Base-by-base conservation (phyloP, 768 basidiomycete species). In the Hortiboletus flavorubellus region DNA sequence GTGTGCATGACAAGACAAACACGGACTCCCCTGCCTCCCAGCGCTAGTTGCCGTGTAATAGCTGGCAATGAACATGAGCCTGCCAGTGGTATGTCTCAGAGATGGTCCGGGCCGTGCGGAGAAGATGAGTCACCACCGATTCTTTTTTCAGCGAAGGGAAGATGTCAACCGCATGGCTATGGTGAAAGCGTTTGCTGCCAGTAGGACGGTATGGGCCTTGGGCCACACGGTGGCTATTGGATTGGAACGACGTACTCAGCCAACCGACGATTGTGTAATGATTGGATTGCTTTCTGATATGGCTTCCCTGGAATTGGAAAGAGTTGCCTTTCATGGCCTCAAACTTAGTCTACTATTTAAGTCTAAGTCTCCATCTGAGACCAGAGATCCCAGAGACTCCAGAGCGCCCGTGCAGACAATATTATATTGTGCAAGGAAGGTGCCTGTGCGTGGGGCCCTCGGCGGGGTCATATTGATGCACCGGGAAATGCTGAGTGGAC, bases 11-110 rank as follows among this genome's bases (percentile, higher is more conserved):
- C 30, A 65, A 59, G 58, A 60, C 34, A 49, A 46, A 40, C 45
- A 50, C 10, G 42, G 58, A 11, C 42, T 60, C 31, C 29, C 51
- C 43, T 59, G 58, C 37, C 2, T 49, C 60, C 3, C 47, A 51
- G 10, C 52, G 54, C 10, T 59, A 59, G 61, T 33, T 66, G 21
- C 59, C 5, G 57, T 66, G 47, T 59, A 64, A 48, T 75, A 78
- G 40, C 58, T 79, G 31, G 73, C 75, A 64, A 60, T 56, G 38
- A 59, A 59, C 46, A 49, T 60, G 3, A 33, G 9, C 21, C 21
- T 21, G 21, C 11, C 31, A 56, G 2, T 55, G 54, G 60, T 59
- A 54, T 53, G 59, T 64, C 50, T 58, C 53, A 48, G 31, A 54
- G 14, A 30, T 37, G 3, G 5, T 26, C 5, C 26, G 26, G 9